Base-by-base conservation (phyloP, 257 asterid species). In the Primulina huaijiensis region DNA sequence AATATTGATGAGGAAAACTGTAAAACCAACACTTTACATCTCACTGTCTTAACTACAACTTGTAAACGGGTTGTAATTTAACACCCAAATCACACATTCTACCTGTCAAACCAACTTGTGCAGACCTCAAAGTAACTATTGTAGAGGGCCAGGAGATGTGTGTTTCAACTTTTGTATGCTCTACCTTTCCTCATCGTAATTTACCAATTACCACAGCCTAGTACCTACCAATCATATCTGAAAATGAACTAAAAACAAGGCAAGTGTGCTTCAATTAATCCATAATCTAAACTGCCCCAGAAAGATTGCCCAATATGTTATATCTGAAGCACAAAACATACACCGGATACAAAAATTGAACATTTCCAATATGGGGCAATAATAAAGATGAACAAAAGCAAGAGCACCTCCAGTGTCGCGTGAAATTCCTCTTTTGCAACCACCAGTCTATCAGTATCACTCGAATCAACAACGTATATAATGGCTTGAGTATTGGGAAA, bases 401-500 rank as follows among this genome's bases (percentile, higher is more conserved):
- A 68, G 64, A 72, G 67, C 69, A 89, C 98, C 96, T 90, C 95
- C 77, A 93, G 79, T 83, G 89, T 93, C 62, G 94, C 96, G 76
- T 90, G 96, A 79, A 93, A 90, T 80, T 93, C 97, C 82, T 93
- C 99, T 72, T 83, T 93, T 73, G 97, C 97, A 82, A 87, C 80
- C 80, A 86, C 88, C 77, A 93, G 81, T 84, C 99, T 80, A 75
- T 94, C 99, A 8, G 97, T 91, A 78, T 94, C 99, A 82, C 99
- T 94, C 72, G 97, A 94, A 84, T 94, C 97, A 63, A 94, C 97
- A 77, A 93, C 99, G 78, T 90, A 93, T 72, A 93, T 88, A 62
- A 93, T 89, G 81, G 97, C 99, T 83, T 90, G 99, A 71, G 97
- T 93, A 77, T 93, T 93, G 52, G 99, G 96, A 67, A 89, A 93